Conservation (phyloP, 352 stramenopile species). For the Phytopythium sindhum region DNA sequence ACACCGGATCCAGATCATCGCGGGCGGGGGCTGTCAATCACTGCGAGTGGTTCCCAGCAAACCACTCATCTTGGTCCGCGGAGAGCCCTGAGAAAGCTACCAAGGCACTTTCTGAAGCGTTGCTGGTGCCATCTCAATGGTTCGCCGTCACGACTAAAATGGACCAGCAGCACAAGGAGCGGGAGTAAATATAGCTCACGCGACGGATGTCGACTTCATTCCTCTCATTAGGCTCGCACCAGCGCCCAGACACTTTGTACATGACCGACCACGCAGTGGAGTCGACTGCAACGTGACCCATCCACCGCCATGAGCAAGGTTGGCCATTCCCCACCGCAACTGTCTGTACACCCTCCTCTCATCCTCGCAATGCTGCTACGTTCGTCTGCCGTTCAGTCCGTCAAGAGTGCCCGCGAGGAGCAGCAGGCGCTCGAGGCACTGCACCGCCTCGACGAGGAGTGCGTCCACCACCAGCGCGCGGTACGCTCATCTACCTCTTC, state of each 20-base stretch:
- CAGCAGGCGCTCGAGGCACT: slow-evolving; percentile 85
- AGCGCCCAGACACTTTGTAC: not conserved
- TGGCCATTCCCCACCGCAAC: not conserved
- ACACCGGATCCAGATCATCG: not conserved
- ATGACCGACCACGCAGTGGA: not conserved
- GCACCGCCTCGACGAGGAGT: slow-evolving; percentile 89
- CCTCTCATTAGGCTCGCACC: not conserved
- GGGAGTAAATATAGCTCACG: not conserved
- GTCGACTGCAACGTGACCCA: not conserved
- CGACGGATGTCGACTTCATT: not conserved
- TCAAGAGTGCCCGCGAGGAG: slow-evolving; percentile 43
- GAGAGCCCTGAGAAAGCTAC: not conserved
- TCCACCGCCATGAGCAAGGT: not conserved
- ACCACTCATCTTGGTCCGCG: not conserved
- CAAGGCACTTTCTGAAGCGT: not conserved
- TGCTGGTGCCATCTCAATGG: not conserved
- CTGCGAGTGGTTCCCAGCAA: not conserved
- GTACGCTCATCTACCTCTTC: too few species aligned
- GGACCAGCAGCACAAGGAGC: not conserved
- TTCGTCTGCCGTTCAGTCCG: slow-evolving; percentile 11
- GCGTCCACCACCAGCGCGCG: slow-evolving; percentile 80
- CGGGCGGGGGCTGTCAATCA: not conserved
- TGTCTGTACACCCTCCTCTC: not conserved
- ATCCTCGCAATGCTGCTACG: not conserved
- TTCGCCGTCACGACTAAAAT: not conserved